These are phyloP conservation scores for Hemisphaericaspora subhashii DNA, from an alignment of 1,139 yeast genomes.

Conservation along the genomic window DNA sequence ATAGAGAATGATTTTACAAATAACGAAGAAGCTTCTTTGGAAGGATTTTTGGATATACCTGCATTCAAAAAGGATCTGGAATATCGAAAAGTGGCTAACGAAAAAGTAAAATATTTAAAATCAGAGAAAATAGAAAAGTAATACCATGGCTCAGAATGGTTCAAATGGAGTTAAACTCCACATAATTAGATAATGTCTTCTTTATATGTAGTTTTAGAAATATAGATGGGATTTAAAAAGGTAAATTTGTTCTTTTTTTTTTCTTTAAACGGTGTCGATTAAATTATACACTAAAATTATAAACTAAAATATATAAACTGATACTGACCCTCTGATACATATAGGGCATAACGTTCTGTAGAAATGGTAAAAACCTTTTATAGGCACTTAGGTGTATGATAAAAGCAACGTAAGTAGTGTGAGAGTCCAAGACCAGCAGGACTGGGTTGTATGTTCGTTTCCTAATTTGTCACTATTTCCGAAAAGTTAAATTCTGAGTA, in stretches of 20 bases:
- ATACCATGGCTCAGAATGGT: neutral
- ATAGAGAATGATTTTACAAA: constrained; percentile 20
- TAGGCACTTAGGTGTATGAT: no score
- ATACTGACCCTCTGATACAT: no score
- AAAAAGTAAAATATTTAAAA: constrained; percentile 6
- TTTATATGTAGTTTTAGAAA: neutral
- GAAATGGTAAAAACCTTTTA: no score
- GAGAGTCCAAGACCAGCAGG: no score
- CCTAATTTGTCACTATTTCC: neutral
- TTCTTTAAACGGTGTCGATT: no score
- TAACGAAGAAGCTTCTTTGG: constrained; percentile 16
- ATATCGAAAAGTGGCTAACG: constrained; percentile 9
- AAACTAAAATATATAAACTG: no score
- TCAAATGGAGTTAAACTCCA: no score
- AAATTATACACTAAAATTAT: no score
- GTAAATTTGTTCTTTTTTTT: no score
- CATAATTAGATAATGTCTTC: neutral
- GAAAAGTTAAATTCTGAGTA: neutral
- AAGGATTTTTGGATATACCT: constrained; percentile 9
- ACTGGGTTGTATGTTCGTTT: neutral
- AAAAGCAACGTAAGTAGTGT: no score
- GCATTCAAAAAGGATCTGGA: constrained; percentile 8
- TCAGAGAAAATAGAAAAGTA: constrained; percentile 1
- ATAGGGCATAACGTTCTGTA: no score
- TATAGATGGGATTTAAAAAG: neutral